These are phyloP conservation scores for Boletus rufocinnamomeus DNA, from an alignment of 768 basidiomycete genomes.

Conservation along the genomic window DNA sequence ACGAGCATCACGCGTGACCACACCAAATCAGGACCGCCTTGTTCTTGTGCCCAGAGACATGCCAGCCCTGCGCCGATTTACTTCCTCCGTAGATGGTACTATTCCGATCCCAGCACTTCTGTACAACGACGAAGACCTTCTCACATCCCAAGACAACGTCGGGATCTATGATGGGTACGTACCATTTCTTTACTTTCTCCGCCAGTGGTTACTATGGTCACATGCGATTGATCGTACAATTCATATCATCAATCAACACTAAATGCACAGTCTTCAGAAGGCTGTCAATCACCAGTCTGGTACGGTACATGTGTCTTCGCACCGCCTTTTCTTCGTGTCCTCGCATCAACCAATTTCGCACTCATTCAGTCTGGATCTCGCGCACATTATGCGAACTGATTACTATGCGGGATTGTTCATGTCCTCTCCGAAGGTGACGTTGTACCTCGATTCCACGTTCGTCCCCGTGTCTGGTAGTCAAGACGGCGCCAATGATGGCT, in stretches of 20 bases:
- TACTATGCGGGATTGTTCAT: constrained; percentile 89
- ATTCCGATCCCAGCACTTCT: constrained; percentile 77
- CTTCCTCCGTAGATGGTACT: constrained; percentile 64
- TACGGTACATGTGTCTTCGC: constrained; percentile 70
- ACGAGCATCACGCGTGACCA: not conserved
- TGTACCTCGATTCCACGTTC: constrained; percentile 52
- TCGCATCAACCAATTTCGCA: constrained; percentile 44
- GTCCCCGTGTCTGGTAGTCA: constrained; percentile 27
- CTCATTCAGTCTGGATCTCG: constrained; percentile 72
- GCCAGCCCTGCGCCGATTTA: constrained; percentile 54
- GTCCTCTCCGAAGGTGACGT: constrained; percentile 86
- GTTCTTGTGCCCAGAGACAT: constrained; percentile 34
- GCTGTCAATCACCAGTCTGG: constrained; percentile 78
- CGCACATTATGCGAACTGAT: constrained; percentile 72
- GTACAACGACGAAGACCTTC: constrained; percentile 77
- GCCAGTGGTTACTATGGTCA: constrained; percentile 16
- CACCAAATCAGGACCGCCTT: constrained; percentile 4
- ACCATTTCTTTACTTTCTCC: constrained; percentile 6
- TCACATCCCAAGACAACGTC: constrained; percentile 72
- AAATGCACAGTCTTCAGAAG: constrained; percentile 70
- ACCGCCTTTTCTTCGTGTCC: constrained; percentile 85
- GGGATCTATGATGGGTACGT: constrained; percentile 93
- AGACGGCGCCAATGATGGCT: constrained; percentile 37
- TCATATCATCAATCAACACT: constrained; percentile 32
- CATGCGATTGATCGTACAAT: constrained; percentile 20